Conservation (phyloP, 345 rosid species). For the Garcia nutans region DNA sequence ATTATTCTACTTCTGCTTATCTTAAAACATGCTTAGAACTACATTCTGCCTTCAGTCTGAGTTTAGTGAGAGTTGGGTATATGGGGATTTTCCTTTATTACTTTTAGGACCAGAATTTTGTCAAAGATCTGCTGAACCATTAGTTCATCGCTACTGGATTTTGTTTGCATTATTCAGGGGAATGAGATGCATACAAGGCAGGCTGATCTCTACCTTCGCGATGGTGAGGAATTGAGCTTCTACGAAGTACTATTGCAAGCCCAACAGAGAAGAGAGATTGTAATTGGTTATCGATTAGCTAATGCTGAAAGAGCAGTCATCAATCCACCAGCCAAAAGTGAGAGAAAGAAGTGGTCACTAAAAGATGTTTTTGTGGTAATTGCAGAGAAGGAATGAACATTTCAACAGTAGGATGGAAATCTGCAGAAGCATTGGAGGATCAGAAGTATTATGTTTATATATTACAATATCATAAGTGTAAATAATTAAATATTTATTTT, state of each 20-base stretch:
- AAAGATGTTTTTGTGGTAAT: slow-evolving; percentile 60
- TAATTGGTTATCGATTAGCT: slow-evolving; percentile 55
- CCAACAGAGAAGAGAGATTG: slow-evolving; percentile 57
- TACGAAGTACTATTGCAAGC: slow-evolving; percentile 57
- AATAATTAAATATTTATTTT: no score
- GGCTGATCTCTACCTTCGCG: slow-evolving; percentile 54
- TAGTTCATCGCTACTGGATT: neutral
- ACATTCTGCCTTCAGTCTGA: no score
- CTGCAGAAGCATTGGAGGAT: no score
- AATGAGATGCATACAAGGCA: slow-evolving; percentile 66
- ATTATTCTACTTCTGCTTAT: neutral
- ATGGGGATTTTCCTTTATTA: neutral
- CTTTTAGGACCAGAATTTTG: neutral
- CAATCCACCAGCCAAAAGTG: slow-evolving; percentile 52
- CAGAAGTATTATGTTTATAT: no score
- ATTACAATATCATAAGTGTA: no score
- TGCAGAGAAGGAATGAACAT: slow-evolving; percentile 51
- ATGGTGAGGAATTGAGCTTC: slow-evolving; percentile 67
- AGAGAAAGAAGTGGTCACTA: slow-evolving; percentile 50
- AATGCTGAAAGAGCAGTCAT: slow-evolving; percentile 61
- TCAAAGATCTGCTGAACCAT: neutral
- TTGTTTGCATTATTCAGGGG: slow-evolving; percentile 40
- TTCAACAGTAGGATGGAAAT: neutral
- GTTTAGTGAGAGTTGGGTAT: no score
- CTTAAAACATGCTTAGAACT: no score